Base-by-base conservation (phyloP, 2,329 filamentous ascomycete genomes). In the Diaporthe vexans region DNA sequence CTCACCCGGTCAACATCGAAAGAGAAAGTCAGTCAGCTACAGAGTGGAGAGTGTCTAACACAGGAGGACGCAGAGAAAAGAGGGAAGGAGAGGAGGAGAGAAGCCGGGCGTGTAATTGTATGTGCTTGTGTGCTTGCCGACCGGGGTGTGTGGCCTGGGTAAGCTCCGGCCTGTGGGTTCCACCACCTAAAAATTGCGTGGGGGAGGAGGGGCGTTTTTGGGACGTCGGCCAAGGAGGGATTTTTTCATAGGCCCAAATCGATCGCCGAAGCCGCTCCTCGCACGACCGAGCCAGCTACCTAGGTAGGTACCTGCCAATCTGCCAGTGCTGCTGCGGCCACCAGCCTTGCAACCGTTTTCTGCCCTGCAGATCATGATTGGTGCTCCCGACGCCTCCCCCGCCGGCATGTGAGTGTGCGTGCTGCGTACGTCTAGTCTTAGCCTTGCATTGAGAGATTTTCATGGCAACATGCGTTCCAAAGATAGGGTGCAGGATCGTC, bases 31-130 rank as follows among this genome's bases (percentile, higher is more conserved):
- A 59, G 59, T 43, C 46, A 40, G 54, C 48, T 52, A 70, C 51
- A 58, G 74, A 76, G 74, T 33, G 72, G 74, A 74, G 74, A 72
- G 54, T 72, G 72, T 76, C 61, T 61, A 69, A 35, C 21, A 52
- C 57, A 26, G 48, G 57, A 59, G 35, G 19, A 67, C 48, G 40
- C 46, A 68, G 72, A 46, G 56, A 19, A 37, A 54, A 46, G n/a
- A 59, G 68, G 24, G 40, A 33, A 21, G 40, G 48, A 11, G 52
- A 33, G 52, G 40, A 59, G 46, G 56, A 37, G 69, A 68, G 56
- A 46, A 63, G 40, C 54, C 51, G 48, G 57, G 8, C 33, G 63
- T 59, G 63, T 67, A 51, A 51, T 56, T 48, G 48, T 65, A 43
- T 43, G 40, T 43, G 40, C 48, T 57, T 57, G 46, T 73, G 35